Percentiles rank a stretch among this genome's conserved stretches.
phyloP scores from a whole-genome alignment of 176 grass and related monocot genomes.

The Triticum turgidum region DNA sequence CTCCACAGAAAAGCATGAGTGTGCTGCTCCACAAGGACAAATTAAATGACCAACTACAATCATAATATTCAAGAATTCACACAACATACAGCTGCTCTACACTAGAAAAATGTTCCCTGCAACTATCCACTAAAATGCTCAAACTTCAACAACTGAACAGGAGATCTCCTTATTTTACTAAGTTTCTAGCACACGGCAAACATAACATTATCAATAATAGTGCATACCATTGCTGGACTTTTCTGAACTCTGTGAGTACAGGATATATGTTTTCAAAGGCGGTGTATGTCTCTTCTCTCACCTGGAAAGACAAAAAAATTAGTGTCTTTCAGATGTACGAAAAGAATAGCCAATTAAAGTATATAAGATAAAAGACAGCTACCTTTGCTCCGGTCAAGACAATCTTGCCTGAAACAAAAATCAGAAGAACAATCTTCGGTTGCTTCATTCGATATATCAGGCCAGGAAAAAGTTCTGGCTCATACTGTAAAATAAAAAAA shows the following conservation, averaged over 20 bases:
- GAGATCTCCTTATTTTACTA: neutral
- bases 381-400: conserved; percentile 97
- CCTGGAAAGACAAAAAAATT: conserved; percentile 39
- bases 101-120: neutral
- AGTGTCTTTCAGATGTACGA: neutral
- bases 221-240: conserved; percentile 84
- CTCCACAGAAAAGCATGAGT: neutral
- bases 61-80: neutral
- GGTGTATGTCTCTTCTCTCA: conserved; percentile 96
- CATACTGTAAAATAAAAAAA: conserved; percentile 53
- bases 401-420: conserved; percentile 99
- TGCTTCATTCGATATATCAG: conserved; percentile 97
- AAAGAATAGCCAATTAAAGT: neutral
- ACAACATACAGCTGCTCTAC: neutral
- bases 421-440: conserved; percentile 93
- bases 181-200: neutral
- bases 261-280: conserved; percentile 98
- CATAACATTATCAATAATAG: neutral
- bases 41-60: neutral
- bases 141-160: conserved; percentile 3
- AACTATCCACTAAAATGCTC: neutral
- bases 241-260: conserved; percentile 82
- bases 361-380: neutral
- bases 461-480: conserved; percentile 90
- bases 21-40: neutral